Evolutionary conservation across 2,329 filamentous ascomycete species (phyloP), one percentile per base, ranked within the genome.

Genomic region (Penicillium sp.): DNA sequence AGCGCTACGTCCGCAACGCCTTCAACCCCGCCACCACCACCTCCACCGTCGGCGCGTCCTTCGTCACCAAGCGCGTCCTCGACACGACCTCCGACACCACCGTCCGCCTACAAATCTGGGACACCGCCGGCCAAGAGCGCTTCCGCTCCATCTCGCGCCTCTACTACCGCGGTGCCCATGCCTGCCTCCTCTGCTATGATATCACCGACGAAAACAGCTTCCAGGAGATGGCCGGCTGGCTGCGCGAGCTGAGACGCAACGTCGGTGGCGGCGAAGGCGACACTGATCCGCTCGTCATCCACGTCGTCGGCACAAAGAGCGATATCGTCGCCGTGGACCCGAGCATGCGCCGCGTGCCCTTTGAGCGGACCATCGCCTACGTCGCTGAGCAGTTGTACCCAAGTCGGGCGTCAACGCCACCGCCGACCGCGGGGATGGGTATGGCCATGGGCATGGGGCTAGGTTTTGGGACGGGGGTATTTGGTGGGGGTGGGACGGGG

Each of bases 91-190:
- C 89, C 22, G 91, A 94, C 69, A 95, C 92, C 1, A 83, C 90
- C 24, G 92, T 97, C 37, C 87, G 93, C n/a, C 82, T 97, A 39
- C 93, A 97, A 73, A 96, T 97, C 66, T 97, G 93, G 93, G 93
- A 97, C 73, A 97, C 93, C 36, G 92, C 94, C 58, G 94, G 94
- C 61, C 94, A 99, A 73, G 94, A 99, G 80, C 87, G 94, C 57
- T 99, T 98, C 76, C 87, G 94, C 68, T 93, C 90, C 62, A 98
- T 99, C 70, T 96, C 92, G 10, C 89, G 93, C 57, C 86, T 99
- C 55, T 98, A 98, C 82, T 99, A 99, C 79, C 89, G 94, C 71
- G 93, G 93, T 73, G 94, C 94, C 62, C 94, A 96, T 73, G 93
- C 93, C 59, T 95, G 91, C 70, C 91, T 97, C 60, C 85, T 97